Base-by-base conservation (phyloP, 306 rosid species). In the Acacia crassicarpa region DNA sequence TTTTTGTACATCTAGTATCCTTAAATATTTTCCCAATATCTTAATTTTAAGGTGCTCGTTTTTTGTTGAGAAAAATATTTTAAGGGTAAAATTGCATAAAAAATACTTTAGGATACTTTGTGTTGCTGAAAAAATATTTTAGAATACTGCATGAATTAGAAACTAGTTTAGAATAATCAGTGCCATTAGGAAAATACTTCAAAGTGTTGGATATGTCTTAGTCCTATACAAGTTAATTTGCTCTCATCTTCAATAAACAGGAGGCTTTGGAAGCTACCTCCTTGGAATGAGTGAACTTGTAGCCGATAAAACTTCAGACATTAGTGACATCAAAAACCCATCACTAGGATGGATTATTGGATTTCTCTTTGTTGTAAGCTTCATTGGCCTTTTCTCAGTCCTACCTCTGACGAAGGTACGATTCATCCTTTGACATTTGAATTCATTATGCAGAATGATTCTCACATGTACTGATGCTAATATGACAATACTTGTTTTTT, bases 351-450 rank as follows among this genome's bases (percentile, higher is more conserved):
- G 91, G 91, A 88, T 86, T 2, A 85, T 88, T 63, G 89, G 76
- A 65, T 88, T 88, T 76, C 88, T 88, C 77, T 88, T 88, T 81
- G 86, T 88, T 84, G 91, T 88, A 74, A 88, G 91, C 83, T 88
- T 88, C 76, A 82, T 88, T 51, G 91, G 91, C 3, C 91, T 88
- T 69, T 88, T 88, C 82, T 88, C 91, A 15, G 91, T 88, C 62
- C 86, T 88, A 53, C 91, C 91, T 81, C 83, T 88, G 1, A 23
- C 89, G 77, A 88, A 84, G 89, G 91, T 88, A 59, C 16, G 75
- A 75, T 81, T 81, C 40, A 14, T 62, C 68, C 68, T 13, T 13
- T 62, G 68, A 62, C 8, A 61, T 25, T 8, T 63, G 40, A 30
- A 12, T 63, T 15, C 41, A 30, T 32, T 32, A 25, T 45, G 58